A percentile compares a stretch with the other conserved stretches of the same genome.
phyloP scores from a whole-genome alignment of 345 rosid species.

The Dimocarpus longan region DNA sequence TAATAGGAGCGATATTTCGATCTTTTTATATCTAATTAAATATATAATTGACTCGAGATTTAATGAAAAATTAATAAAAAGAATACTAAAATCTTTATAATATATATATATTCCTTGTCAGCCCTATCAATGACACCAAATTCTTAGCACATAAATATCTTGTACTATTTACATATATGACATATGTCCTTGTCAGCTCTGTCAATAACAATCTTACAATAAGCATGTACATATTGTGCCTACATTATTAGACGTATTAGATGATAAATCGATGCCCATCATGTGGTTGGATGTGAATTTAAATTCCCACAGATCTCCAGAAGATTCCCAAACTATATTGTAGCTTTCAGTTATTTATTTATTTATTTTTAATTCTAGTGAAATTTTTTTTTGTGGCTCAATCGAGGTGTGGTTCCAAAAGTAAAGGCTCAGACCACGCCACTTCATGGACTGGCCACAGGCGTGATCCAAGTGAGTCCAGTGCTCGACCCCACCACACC shows the following conservation, averaged over 20 bases:
- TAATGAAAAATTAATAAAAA: no score
- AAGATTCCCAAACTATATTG: neutral
- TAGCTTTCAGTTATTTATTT: neutral
- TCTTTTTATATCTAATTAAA: no score
- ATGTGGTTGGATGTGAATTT: neutral
- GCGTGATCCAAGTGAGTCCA: constrained; percentile 11
- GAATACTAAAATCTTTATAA: no score
- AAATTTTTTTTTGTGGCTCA: no score
- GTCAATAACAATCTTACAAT: no score
- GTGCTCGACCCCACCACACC: constrained; percentile 13
- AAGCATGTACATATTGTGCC: no score
- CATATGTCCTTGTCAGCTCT: no score
- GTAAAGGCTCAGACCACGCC: neutral
- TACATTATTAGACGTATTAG: neutral
- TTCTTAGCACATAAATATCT: neutral
- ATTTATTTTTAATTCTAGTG: no score
- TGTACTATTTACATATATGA: no score
- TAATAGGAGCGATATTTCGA: no score
- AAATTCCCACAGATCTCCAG: neutral
- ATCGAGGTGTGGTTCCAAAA: neutral
- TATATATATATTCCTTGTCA: neutral
- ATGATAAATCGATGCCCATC: neutral
- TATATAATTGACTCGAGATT: no score
- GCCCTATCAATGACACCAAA: neutral
- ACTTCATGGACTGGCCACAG: neutral